Evolutionary conservation across 352 stramenopile species (phyloP).

Genomic region (Elongisporangium anandrum): DNA sequence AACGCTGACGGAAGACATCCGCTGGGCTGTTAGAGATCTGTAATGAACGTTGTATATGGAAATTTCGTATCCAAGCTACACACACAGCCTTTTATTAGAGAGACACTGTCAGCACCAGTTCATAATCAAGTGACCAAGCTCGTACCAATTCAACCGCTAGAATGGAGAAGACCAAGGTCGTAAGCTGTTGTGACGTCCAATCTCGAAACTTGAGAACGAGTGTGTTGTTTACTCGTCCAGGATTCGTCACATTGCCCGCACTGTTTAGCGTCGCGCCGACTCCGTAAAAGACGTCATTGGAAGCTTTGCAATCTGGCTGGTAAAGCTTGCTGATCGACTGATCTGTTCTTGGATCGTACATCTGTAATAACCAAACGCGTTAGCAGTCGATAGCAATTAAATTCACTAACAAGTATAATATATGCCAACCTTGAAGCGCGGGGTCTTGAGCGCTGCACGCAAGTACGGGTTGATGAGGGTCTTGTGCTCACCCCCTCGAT

Average conservation of each 20-base stretch:
- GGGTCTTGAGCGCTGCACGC: constrained; percentile 19
- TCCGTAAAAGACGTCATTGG: constrained; percentile 24
- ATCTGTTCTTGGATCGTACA: constrained; percentile 22
- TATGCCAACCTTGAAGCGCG: constrained; percentile 28
- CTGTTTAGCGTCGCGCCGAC: constrained; percentile 24
- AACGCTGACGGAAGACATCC: constrained; percentile 19
- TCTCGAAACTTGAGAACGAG: constrained; percentile 40
- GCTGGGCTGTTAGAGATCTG: constrained; percentile 17
- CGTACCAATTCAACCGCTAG: constrained; percentile 40
- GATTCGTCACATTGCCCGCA: constrained; percentile 15
- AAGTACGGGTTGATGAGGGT: constrained; percentile 24
- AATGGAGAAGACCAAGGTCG: constrained; percentile 39
- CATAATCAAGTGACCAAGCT: too few species aligned
- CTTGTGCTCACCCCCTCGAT: constrained; percentile 14
- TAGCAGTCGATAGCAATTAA: not conserved
- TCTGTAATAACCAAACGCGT: not conserved
- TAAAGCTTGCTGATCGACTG: constrained; percentile 17
- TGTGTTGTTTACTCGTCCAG: constrained; percentile 27
- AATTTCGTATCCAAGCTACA: constrained; percentile 36
- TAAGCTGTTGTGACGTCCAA: constrained; percentile 34
- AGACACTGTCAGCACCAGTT: too few species aligned
- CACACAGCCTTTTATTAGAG: too few species aligned
- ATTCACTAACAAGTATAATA: not conserved
- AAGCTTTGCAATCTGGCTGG: constrained; percentile 19
- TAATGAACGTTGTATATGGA: constrained; percentile 23